Evolutionary conservation across 257 asterid species (phyloP).

Genomic region (Mentha longifolia): DNA sequence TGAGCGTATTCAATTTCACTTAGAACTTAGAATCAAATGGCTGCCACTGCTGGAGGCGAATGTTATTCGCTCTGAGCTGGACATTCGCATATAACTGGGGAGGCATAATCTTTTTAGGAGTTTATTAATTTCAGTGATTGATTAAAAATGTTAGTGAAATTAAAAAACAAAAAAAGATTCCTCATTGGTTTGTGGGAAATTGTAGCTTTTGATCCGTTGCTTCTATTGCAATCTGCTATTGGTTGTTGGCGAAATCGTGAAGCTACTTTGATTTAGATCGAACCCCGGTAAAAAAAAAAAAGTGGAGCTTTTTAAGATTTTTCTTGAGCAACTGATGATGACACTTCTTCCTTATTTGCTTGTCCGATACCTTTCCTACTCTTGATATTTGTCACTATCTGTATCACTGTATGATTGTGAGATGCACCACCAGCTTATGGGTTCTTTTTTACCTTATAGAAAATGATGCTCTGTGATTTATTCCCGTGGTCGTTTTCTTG

Average conservation of each 20-base stretch:
- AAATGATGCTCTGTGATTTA: not conserved
- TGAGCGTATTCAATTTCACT: conserved; percentile 8
- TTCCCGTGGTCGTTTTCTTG: not conserved
- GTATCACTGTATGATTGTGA: conserved; percentile 26
- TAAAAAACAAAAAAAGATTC: no score
- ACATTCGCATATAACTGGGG: conserved; percentile 7
- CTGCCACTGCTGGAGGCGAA: conserved; percentile 8
- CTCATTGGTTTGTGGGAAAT: conserved; percentile 20
- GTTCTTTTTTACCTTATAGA: not conserved
- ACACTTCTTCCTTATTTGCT: conserved; percentile 36
- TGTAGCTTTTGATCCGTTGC: conserved; percentile 31
- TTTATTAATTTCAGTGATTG: conserved; percentile 18
- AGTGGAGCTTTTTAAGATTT: conserved; percentile 20
- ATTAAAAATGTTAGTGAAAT: conserved; percentile 19
- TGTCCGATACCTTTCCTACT: conserved; percentile 34
- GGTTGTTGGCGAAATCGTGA: conserved; percentile 27
- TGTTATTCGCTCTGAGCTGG: conserved; percentile 2
- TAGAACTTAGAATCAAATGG: conserved; percentile 19
- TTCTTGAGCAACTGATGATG: conserved; percentile 37
- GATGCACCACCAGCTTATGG: conserved; percentile 29
- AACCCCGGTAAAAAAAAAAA: conserved; percentile 21
- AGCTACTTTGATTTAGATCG: conserved; percentile 36
- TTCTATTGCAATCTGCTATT: conserved; percentile 27
- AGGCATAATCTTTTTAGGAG: not conserved
- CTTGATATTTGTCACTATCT: conserved; percentile 32